A percentile compares a stretch with the other conserved stretches of the same genome.
phyloP scores from a whole-genome alignment of 1,284 basidiomycete species.

The Sanghuangporus sanghuang region DNA sequence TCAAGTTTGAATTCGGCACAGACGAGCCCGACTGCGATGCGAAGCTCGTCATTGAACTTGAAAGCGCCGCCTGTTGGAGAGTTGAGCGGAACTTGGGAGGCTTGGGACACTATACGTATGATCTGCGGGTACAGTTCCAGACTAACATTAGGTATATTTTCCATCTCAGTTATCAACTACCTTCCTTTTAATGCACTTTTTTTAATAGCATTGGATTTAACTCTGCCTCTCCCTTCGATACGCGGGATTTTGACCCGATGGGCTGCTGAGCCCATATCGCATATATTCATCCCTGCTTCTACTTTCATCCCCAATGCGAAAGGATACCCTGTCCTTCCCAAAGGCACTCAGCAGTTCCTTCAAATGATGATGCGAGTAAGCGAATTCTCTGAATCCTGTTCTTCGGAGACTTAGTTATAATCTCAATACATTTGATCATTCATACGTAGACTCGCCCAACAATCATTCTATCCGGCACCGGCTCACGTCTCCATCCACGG shows the following conservation, averaged over 20 bases:
- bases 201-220: conserved; percentile 80
- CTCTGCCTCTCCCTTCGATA: conserved; percentile 77
- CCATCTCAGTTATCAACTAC: neutral
- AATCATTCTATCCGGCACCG: conserved; percentile 73
- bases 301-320: conserved; percentile 95
- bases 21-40: neutral
- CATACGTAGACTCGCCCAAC: conserved; percentile 71
- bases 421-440: conserved; percentile 15
- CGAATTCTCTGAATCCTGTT: neutral
- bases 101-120: conserved; percentile 92
- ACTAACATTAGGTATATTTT: conserved; percentile 68
- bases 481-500: conserved; percentile 56
- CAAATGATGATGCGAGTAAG: conserved; percentile 82
- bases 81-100: conserved; percentile 89
- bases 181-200: neutral
- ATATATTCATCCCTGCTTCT: conserved; percentile 85
- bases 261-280: conserved; percentile 87
- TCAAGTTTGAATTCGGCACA: conserved; percentile 13
- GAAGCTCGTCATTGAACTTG: conserved; percentile 13
- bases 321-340: conserved; percentile 95
- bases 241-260: conserved; percentile 75
- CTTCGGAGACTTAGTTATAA: neutral
- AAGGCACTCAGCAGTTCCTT: conserved; percentile 85
- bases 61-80: conserved; percentile 47
- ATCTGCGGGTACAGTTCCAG: conserved; percentile 86